phyloP scores from a whole-genome alignment of 169 alveolate species.

The Plasmodium knowlesi region DNA sequence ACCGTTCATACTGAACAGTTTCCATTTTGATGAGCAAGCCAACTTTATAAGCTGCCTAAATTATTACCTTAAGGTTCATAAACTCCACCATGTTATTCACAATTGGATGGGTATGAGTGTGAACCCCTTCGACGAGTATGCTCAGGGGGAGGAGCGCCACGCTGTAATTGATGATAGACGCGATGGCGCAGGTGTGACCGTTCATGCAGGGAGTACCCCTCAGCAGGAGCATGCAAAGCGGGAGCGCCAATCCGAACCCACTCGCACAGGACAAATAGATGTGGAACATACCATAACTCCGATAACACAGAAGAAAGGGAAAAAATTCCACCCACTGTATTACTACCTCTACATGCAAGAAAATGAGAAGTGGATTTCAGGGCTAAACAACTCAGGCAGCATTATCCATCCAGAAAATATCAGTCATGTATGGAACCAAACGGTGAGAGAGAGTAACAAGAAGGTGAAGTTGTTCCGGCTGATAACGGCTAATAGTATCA shows the following conservation, averaged over 20 bases:
- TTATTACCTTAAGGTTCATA: slow-evolving; percentile 48
- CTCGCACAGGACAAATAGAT: slow-evolving; percentile 4
- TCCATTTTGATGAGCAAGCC: slow-evolving; percentile 73
- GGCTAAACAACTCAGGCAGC: slow-evolving; percentile 61
- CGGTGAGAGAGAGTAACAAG: slow-evolving; percentile 58
- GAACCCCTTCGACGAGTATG: slow-evolving; percentile 66
- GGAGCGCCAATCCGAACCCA: background rate
- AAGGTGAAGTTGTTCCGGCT: slow-evolving; percentile 63
- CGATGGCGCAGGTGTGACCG: background rate
- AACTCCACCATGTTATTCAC: slow-evolving; percentile 21
- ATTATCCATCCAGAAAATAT: slow-evolving; percentile 46
- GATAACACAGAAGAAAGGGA: background rate
- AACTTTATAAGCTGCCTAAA: slow-evolving; percentile 67
- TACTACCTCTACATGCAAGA: slow-evolving; percentile 55
- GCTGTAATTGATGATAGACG: background rate
- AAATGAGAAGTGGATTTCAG: slow-evolving; percentile 65
- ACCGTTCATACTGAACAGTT: slow-evolving; percentile 13
- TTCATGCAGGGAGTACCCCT: background rate
- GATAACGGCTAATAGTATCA: slow-evolving; percentile 59
- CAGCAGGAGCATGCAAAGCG: background rate
- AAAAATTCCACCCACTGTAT: slow-evolving; percentile 46
- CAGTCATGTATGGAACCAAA: slow-evolving; percentile 59
- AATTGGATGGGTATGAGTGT: slow-evolving; percentile 77
- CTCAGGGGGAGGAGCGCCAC: background rate
- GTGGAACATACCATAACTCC: background rate